A percentile compares a stretch with the other conserved stretches of the same genome.
phyloP scores from a whole-genome alignment of 2,329 filamentous ascomycete genomes.

The Sclerotinia minor region DNA sequence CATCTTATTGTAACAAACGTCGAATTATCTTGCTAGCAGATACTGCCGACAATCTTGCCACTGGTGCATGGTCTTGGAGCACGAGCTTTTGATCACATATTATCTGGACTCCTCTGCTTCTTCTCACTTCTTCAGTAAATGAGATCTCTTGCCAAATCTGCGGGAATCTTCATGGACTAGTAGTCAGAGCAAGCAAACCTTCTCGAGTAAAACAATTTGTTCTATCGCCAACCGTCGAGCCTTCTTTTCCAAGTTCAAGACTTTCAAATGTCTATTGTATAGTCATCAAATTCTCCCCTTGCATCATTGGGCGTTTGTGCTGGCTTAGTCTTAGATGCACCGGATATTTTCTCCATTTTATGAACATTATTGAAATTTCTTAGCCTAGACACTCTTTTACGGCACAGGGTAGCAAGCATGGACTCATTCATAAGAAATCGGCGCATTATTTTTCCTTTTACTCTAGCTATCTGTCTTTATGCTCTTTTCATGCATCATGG shows the following conservation, averaged over 20 bases:
- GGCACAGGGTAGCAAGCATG: neutral
- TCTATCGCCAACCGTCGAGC: neutral
- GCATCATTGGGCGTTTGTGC: constrained; percentile 16
- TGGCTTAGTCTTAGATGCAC: neutral
- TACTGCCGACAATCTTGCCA: constrained; percentile 87
- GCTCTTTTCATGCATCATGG: constrained; percentile 1
- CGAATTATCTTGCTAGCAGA: constrained; percentile 87
- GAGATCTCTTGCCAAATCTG: neutral
- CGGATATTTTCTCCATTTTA: neutral
- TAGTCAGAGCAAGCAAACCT: neutral
- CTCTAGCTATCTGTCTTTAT: constrained; percentile 3
- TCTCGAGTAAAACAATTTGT: constrained; percentile 12
- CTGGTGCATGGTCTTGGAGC: constrained; percentile 60
- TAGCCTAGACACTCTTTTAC: neutral
- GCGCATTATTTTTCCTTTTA: neutral
- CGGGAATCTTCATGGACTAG: neutral
- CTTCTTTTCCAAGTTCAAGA: neutral
- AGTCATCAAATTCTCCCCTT: neutral
- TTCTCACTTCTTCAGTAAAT: neutral
- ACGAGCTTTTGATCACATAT: constrained; percentile 18
- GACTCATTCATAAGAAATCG: neutral
- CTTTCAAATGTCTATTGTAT: constrained; percentile 12
- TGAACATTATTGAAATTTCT: neutral
- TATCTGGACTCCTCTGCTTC: neutral
- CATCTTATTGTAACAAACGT: constrained; percentile 91